Evolutionary conservation across 306 rosid species (phyloP).

Genomic region (Casuarina glauca): DNA sequence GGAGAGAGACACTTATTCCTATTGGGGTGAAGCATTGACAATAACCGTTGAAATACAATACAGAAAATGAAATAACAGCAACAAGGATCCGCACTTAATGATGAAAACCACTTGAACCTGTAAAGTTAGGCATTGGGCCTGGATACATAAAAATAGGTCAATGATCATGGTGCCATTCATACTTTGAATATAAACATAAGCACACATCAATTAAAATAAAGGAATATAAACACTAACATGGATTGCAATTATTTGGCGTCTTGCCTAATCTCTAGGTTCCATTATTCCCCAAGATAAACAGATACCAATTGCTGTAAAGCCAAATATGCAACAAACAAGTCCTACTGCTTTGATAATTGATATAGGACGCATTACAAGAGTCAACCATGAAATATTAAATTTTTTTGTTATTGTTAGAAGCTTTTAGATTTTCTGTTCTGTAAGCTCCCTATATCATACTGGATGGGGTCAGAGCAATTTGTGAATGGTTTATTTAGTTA

Average conservation of each 20-base stretch:
- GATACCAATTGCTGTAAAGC: background rate
- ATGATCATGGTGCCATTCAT: background rate
- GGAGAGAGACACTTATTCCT: background rate
- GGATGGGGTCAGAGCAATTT: background rate
- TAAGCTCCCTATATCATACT: background rate
- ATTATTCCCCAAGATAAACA: background rate
- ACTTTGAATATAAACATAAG: background rate
- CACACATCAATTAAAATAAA: background rate
- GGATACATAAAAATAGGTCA: background rate
- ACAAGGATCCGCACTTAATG: background rate
- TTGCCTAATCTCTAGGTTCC: background rate
- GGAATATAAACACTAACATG: background rate
- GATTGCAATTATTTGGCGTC: background rate
- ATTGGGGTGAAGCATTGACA: background rate
- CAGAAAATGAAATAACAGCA: background rate
- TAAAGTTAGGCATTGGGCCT: background rate
- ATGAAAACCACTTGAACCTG: background rate
- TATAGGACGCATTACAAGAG: background rate
- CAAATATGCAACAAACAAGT: background rate
- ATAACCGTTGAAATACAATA: background rate
- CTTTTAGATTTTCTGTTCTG: background rate
- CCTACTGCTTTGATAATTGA: background rate
- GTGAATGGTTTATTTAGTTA: background rate
- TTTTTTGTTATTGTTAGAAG: too few species aligned
- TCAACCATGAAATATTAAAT: too few species aligned